Conservation (phyloP, 1,284 basidiomycete genomes). For the Uromyces viciae-fabae region DNA sequence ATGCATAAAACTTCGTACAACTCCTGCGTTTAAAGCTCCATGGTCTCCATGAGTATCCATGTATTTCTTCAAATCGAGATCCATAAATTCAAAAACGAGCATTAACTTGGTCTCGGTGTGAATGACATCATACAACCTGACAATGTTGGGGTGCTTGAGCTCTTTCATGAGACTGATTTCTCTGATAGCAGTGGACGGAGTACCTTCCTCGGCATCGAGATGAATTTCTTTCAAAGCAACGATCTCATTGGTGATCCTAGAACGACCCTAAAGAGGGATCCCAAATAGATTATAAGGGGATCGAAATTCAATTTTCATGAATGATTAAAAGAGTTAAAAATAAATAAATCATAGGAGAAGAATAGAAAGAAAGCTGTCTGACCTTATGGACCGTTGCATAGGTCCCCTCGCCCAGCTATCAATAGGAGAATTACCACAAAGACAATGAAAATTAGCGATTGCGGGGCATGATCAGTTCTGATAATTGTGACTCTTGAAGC, state of each 20-base stretch:
- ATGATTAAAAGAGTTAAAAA: background rate
- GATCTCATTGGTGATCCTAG: constrained; percentile 79
- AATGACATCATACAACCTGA: constrained; percentile 95
- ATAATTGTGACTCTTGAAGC: background rate
- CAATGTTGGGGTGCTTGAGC: constrained; percentile 88
- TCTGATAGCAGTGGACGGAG: constrained; percentile 87
- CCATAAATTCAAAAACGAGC: constrained; percentile 97
- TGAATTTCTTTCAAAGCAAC: constrained; percentile 91
- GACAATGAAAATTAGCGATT: constrained; percentile 22
- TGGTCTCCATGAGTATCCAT: constrained; percentile 98
- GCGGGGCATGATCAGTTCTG: background rate
- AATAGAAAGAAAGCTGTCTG: background rate
- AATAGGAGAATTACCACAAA: background rate
- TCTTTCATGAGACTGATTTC: constrained; percentile 97
- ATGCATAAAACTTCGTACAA: constrained; percentile 88
- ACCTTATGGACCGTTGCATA: constrained; percentile 47
- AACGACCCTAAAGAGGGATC: constrained; percentile 50
- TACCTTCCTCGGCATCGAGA: constrained; percentile 90
- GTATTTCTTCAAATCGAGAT: constrained; percentile 97
- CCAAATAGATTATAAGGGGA: background rate
- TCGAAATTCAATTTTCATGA: no score
- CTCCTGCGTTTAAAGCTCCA: constrained; percentile 84
- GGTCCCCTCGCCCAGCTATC: constrained; percentile 45
- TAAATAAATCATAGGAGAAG: background rate
- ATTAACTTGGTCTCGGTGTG: constrained; percentile 86